Percentiles rank a stretch among this genome's conserved stretches.
These are phyloP conservation scores for Aphanomyces stellatus DNA, from an alignment of 352 stramenopile species.

Conservation along the genomic window DNA sequence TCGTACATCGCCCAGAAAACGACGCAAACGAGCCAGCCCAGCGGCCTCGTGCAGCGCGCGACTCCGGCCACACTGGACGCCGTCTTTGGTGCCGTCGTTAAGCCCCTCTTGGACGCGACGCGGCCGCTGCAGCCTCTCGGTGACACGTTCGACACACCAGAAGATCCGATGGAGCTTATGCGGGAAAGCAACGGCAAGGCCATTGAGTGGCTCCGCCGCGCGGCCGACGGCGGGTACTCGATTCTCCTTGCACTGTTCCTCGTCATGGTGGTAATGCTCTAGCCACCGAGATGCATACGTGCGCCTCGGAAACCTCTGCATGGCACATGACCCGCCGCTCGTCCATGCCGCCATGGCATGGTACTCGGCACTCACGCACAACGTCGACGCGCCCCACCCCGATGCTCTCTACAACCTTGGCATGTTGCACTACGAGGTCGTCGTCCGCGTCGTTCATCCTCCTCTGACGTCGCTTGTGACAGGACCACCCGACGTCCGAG, in stretches of 20 bases:
- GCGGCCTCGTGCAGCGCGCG: slow-evolving; percentile 45
- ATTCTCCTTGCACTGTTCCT: neutral
- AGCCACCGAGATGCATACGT: slow-evolving; percentile 70
- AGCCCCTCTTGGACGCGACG: slow-evolving; percentile 54
- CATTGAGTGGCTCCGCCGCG: slow-evolving; percentile 72
- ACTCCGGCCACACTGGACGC: slow-evolving; percentile 50
- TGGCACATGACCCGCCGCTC: slow-evolving; percentile 70
- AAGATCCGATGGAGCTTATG: slow-evolving; percentile 23
- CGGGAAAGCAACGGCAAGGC: slow-evolving; percentile 45
- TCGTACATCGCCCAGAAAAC: slow-evolving; percentile 50
- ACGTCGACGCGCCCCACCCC: slow-evolving; percentile 46
- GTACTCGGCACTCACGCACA: slow-evolving; percentile 53
- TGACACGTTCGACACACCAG: slow-evolving; percentile 23
- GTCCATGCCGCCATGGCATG: slow-evolving; percentile 56
- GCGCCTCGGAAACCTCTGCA: slow-evolving; percentile 69
- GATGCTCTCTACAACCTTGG: slow-evolving; percentile 82
- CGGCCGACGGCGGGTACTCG: slow-evolving; percentile 46
- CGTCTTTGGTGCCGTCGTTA: slow-evolving; percentile 61
- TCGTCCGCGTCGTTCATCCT: neutral
- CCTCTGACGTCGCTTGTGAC: slow-evolving; percentile 42
- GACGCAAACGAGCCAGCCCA: neutral
- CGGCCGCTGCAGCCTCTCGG: slow-evolving; percentile 40
- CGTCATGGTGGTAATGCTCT: neutral
- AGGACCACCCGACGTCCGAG: slow-evolving; percentile 18
- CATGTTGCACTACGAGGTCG: slow-evolving; percentile 59